Conservation (phyloP, 1,139 yeast genomes). For the Starmera stellimalicola region DNA sequence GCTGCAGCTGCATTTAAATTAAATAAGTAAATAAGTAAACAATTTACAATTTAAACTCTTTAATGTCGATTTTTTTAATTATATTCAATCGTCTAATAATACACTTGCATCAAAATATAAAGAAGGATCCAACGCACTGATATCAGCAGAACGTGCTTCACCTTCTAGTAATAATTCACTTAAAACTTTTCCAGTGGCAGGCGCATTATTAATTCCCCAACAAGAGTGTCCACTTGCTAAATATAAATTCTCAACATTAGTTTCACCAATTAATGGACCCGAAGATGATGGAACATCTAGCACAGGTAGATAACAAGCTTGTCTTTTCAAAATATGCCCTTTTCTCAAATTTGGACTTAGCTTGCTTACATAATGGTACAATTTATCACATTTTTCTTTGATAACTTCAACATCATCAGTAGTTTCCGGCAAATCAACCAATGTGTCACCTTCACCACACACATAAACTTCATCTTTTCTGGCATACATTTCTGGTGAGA, state of each 20-base stretch:
- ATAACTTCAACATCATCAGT: slow-evolving; percentile 91
- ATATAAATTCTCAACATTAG: slow-evolving; percentile 69
- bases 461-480: slow-evolving; percentile 93
- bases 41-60: not conserved
- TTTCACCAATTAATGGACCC: slow-evolving; percentile 91
- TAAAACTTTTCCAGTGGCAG: slow-evolving; percentile 90
- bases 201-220: slow-evolving; percentile 98
- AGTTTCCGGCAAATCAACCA: slow-evolving; percentile 86
- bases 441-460: slow-evolving; percentile 94
- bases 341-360: slow-evolving; percentile 60
- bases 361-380: slow-evolving; percentile 74
- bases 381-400: slow-evolving; percentile 77
- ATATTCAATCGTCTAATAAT: slow-evolving; percentile 11
- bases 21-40: not conserved
- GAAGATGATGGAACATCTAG: slow-evolving; percentile 84
- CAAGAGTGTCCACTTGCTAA: slow-evolving; percentile 93
- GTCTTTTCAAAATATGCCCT: slow-evolving; percentile 75
- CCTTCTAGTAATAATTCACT: slow-evolving; percentile 86
- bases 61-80: not conserved
- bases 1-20: slow-evolving; percentile 20
- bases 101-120: slow-evolving; percentile 68
- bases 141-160: slow-evolving; percentile 66
- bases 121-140: slow-evolving; percentile 75
- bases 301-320: slow-evolving; percentile 94
- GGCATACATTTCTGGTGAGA: slow-evolving; percentile 91